These are phyloP conservation scores for Magnusiomyces suaveolens DNA, from an alignment of 1,139 yeast species.

Conservation along the genomic window DNA sequence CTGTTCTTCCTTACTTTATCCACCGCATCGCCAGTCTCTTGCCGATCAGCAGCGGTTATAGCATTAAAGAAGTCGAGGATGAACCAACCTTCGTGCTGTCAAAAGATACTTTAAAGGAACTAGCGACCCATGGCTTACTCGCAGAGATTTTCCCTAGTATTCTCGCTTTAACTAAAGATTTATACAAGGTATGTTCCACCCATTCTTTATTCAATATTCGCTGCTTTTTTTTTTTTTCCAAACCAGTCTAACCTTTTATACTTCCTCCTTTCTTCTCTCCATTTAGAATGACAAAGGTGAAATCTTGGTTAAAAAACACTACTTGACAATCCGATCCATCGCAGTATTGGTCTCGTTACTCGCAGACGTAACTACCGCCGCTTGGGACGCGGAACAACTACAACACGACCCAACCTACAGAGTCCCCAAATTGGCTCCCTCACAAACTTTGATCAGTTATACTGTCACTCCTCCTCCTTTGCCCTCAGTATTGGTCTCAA, in stretches of 20 bases:
- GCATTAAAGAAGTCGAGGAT: conserved; percentile 23
- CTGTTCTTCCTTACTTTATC: conserved; percentile 13
- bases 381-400: conserved; percentile 11
- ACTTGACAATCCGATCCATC: conserved; percentile 8
- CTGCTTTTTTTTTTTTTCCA: not conserved
- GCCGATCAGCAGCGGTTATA: conserved; percentile 22
- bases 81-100: conserved; percentile 15
- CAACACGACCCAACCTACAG: conserved; percentile 6
- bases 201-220: not conserved
- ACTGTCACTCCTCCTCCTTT: conserved; percentile 10
- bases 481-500: conserved; percentile 12
- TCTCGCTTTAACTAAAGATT: conserved; percentile 8
- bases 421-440: not conserved
- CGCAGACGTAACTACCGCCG: conserved; percentile 10
- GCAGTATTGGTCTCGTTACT: conserved; percentile 9
- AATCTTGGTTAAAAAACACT: conserved; percentile 5
- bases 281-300: conserved; percentile 8
- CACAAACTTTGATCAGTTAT: conserved; percentile 7
- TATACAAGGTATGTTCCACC: conserved; percentile 5
- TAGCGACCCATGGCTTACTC: conserved; percentile 7
- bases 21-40: conserved; percentile 15
- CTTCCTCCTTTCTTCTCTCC: not conserved
- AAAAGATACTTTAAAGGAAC: conserved; percentile 12
- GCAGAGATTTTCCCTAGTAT: conserved; percentile 11
- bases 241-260: not conserved